These are phyloP conservation scores for Protomyces macrosporus DNA, from an alignment of 1,139 yeast genomes.

Conservation along the genomic window DNA sequence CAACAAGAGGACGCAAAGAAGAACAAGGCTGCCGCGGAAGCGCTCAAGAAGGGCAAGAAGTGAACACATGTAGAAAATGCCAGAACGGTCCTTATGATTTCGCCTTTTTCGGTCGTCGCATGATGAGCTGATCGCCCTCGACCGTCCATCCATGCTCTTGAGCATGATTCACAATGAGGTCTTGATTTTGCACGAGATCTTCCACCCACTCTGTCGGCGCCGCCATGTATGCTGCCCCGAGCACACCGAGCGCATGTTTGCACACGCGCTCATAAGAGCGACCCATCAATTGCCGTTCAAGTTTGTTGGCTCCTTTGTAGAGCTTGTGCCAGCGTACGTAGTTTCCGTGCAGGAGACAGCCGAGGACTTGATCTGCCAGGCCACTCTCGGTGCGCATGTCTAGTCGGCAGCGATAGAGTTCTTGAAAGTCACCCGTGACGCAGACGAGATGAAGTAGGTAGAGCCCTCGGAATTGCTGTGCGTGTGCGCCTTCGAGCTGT, in stretches of 20 bases:
- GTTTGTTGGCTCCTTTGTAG: not conserved
- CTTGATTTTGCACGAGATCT: not conserved
- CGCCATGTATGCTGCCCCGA: not conserved
- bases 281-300: not conserved
- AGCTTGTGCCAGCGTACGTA: not conserved
- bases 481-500: not conserved
- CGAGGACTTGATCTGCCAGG: not conserved
- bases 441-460: constrained; percentile 9
- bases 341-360: not conserved
- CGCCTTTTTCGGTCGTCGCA: not conserved
- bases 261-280: not conserved
- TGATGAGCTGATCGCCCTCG: not conserved
- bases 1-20: constrained; percentile 27
- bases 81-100: not conserved
- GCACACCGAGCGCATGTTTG: not conserved
- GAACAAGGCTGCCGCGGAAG: constrained; percentile 24
- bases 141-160: not conserved
- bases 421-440: constrained; percentile 5
- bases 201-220: not conserved
- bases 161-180: not conserved
- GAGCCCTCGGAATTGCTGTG: not conserved
- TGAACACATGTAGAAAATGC: not conserved
- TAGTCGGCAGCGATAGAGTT: not conserved
- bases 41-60: constrained; percentile 25
- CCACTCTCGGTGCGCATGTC: not conserved